phyloP scores from a whole-genome alignment of 305 asterid species.

The Fraxinus nigra region DNA sequence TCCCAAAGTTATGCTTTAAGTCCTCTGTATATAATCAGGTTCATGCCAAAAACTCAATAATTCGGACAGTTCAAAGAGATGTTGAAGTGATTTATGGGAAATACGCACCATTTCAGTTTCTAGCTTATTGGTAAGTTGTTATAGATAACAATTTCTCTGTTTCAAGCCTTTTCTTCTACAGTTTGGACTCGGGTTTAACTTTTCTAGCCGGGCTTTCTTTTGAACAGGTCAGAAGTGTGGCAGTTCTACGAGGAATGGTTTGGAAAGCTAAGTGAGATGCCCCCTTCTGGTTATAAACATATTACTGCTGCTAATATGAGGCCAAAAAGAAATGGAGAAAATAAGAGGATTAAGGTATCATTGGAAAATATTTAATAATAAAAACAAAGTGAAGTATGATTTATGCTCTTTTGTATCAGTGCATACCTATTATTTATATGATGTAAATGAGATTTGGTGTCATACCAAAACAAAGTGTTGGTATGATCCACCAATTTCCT shows the following conservation, averaged over 20 bases:
- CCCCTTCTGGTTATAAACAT: slow-evolving; percentile 48
- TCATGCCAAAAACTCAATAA: slow-evolving; percentile 47
- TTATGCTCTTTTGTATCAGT: no score
- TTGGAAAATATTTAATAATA: neutral
- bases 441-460: no score
- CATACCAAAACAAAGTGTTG: no score
- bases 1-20: neutral
- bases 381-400: no score
- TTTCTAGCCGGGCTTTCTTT: neutral
- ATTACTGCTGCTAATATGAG: slow-evolving; percentile 85
- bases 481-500: no score
- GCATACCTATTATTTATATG: no score
- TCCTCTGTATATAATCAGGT: slow-evolving; percentile 41
- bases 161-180: neutral
- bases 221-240: slow-evolving; percentile 75
- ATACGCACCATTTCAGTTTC: slow-evolving; percentile 77
- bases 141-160: neutral
- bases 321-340: slow-evolving; percentile 24
- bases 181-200: slow-evolving; percentile 11
- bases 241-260: slow-evolving; percentile 70
- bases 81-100: slow-evolving; percentile 61
- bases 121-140: slow-evolving; percentile 65
- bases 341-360: slow-evolving; percentile 38
- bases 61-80: slow-evolving; percentile 45
- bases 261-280: slow-evolving; percentile 67